phyloP scores from a whole-genome alignment of 2,329 filamentous ascomycete genomes.

The Helotiales sp. region DNA sequence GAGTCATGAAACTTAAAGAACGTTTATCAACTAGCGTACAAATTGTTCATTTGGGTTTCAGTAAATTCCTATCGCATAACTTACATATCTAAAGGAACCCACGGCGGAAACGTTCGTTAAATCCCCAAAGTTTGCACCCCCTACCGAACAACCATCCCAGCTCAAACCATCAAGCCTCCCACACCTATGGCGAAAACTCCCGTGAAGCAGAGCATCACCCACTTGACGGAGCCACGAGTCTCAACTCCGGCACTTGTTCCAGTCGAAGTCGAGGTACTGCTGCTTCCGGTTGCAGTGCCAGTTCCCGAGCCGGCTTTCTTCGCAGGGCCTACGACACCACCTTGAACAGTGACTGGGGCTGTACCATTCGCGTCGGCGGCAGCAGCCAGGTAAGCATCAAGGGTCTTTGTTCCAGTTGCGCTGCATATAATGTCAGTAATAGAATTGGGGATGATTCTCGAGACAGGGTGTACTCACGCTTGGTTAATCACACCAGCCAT shows the following conservation, averaged over 20 bases:
- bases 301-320: slow-evolving; percentile 6
- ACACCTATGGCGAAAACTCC: slow-evolving; percentile 16
- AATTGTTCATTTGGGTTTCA: no score
- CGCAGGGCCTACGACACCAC: slow-evolving; percentile 19
- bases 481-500: slow-evolving; percentile 47
- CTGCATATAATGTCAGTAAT: slow-evolving; percentile 5
- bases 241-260: slow-evolving; percentile 14
- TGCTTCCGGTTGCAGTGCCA: slow-evolving; percentile 1
- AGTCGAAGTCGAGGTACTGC: slow-evolving; percentile 2
- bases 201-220: slow-evolving; percentile 13
- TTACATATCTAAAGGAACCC: no score
- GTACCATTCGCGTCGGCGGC: slow-evolving; percentile 15
- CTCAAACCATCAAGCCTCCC: slow-evolving; percentile 18
- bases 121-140: not conserved
- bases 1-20: no score
- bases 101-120: no score
- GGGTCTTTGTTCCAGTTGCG: slow-evolving; percentile 15
- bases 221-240: slow-evolving; percentile 10
- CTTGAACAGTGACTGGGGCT: slow-evolving; percentile 18
- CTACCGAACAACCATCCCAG: not conserved
- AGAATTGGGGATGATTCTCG: slow-evolving; percentile 4
- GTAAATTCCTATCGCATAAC: no score
- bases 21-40: no score
- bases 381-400: slow-evolving; percentile 16
- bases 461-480: slow-evolving; percentile 26